Conservation (phyloP, 1,139 yeast species). For the Zygosaccharomyces sapae region DNA sequence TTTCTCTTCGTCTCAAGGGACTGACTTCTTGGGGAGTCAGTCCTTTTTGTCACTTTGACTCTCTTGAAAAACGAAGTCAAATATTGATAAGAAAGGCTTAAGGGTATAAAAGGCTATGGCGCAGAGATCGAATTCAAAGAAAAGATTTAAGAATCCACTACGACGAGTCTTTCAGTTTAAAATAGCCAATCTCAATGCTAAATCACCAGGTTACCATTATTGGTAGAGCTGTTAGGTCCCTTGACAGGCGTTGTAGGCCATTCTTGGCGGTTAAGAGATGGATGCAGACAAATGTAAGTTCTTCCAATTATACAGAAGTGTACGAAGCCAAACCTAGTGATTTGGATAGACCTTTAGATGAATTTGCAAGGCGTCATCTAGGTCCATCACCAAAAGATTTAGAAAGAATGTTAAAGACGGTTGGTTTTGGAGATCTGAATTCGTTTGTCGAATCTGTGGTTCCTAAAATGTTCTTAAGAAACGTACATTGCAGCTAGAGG, state of each 20-base stretch:
- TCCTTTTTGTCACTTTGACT: neutral
- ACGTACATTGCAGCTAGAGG: constrained; percentile 53
- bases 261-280: neutral
- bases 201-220: neutral
- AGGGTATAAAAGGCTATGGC: constrained; percentile 2
- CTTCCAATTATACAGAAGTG: constrained; percentile 20
- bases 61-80: neutral
- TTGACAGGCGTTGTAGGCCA: neutral
- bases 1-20: neutral
- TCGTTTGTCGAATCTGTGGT: constrained; percentile 69
- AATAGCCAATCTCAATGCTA: neutral
- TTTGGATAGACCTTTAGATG: constrained; percentile 49
- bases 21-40: neutral
- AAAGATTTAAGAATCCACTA: no score
- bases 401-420: constrained; percentile 54
- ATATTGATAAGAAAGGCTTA: constrained; percentile 3
- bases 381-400: constrained; percentile 75
- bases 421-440: constrained; percentile 66
- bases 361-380: constrained; percentile 84
- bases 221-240: neutral
- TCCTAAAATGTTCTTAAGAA: constrained; percentile 68
- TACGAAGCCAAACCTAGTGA: constrained; percentile 19
- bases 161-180: no score
- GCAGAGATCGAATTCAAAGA: neutral
- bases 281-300: constrained; percentile 19